Percentiles rank a stretch among this genome's conserved stretches.
phyloP scores from a whole-genome alignment of 1,139 yeast genomes.

The Hyphopichia khmerensis region DNA sequence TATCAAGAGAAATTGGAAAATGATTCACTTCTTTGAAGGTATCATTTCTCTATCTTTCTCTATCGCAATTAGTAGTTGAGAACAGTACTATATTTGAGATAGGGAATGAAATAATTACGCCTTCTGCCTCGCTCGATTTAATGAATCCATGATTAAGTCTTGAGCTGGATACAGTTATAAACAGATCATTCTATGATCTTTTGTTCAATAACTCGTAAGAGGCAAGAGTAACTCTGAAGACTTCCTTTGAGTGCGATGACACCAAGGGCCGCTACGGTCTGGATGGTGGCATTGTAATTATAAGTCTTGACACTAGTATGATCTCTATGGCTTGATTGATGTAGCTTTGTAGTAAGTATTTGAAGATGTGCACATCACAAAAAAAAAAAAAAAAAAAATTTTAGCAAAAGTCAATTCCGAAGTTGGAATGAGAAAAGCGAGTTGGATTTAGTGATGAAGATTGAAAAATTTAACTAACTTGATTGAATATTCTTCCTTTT shows the following conservation, averaged over 20 bases:
- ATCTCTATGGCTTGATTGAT: neutral
- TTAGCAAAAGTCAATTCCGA: neutral
- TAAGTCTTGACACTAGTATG: slow-evolving; percentile 49
- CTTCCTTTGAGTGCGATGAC: slow-evolving; percentile 77
- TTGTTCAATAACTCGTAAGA: slow-evolving; percentile 29
- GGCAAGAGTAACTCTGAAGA: slow-evolving; percentile 56
- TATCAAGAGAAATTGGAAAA: no score
- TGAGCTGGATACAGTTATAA: slow-evolving; percentile 53
- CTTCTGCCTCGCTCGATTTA: slow-evolving; percentile 73
- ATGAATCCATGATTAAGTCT: slow-evolving; percentile 34
- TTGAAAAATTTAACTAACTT: neutral
- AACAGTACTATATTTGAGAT: slow-evolving; percentile 19
- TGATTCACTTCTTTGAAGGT: slow-evolving; percentile 37
- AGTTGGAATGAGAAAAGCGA: slow-evolving; percentile 2
- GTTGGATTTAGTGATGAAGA: neutral
- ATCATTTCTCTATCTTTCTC: neutral
- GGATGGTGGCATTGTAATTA: slow-evolving; percentile 74
- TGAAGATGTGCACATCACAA: neutral
- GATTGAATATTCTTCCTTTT: no score
- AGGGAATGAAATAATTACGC: slow-evolving; percentile 25
- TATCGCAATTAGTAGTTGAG: slow-evolving; percentile 14
- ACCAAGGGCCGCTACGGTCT: slow-evolving; percentile 43
- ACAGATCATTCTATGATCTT: neutral
- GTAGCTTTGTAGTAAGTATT: neutral
- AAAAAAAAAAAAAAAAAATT: neutral